A percentile compares a stretch with the other conserved stretches of the same genome.
Conservation (phyloP, 2,329 filamentous ascomycete genomes). For the Camillea tinctor region DNA sequence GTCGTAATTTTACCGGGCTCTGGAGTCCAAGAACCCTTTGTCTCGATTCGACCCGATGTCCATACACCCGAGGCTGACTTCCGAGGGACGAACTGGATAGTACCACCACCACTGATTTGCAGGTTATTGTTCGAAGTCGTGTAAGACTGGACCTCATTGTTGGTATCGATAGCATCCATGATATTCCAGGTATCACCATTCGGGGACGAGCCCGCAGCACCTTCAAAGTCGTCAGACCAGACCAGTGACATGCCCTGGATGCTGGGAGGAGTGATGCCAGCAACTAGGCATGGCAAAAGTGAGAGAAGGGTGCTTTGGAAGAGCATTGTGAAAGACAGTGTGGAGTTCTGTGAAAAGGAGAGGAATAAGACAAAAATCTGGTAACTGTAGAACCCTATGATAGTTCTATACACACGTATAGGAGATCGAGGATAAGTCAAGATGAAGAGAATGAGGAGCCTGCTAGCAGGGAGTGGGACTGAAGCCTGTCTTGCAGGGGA, state of each 20-base stretch:
- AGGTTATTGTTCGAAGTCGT: constrained; percentile 45
- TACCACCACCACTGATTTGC: constrained; percentile 48
- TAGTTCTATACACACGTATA: constrained; percentile 8
- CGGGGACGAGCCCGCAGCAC: constrained; percentile 24
- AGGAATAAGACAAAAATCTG: constrained; percentile 11
- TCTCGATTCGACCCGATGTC: constrained; percentile 57
- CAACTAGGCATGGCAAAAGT: constrained; percentile 27
- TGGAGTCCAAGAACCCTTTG: constrained; percentile 47
- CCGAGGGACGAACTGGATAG: constrained; percentile 51
- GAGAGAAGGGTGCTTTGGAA: constrained; percentile 27
- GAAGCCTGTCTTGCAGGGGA: constrained; percentile 29
- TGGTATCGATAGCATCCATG: constrained; percentile 42
- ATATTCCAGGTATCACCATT: constrained; percentile 27
- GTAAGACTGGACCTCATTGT: constrained; percentile 54
- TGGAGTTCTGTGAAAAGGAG: constrained; percentile 6
- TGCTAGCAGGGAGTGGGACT: constrained; percentile 15
- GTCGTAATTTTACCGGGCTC: constrained; percentile 43
- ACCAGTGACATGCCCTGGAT: constrained; percentile 27
- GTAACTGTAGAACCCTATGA: constrained; percentile 11
- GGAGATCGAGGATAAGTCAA: constrained; percentile 2
- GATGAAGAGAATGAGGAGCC: constrained; percentile 10
- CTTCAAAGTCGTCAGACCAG: constrained; percentile 31
- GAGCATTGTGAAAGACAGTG: constrained; percentile 27
- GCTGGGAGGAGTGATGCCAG: constrained; percentile 29
- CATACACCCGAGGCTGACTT: constrained; percentile 41